Evolutionary conservation across 2,329 filamentous ascomycete genomes (phyloP).

Genomic region (Fusarium sp.): DNA sequence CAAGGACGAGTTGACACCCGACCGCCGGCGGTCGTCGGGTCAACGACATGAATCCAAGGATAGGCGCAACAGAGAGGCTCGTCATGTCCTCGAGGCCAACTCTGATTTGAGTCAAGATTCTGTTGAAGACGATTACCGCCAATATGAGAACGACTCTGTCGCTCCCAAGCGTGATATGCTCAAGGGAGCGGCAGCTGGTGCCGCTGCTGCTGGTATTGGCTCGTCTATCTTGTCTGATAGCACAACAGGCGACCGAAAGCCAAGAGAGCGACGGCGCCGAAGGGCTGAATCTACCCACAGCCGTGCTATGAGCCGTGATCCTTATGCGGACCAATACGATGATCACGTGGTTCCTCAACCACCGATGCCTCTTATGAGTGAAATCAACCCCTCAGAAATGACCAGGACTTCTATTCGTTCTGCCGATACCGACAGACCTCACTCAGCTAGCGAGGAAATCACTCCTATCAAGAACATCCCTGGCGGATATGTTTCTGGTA

Average conservation of each 20-base stretch:
- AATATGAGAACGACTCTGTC: constrained; percentile 54
- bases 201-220: constrained; percentile 56
- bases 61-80: constrained; percentile 64
- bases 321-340: constrained; percentile 63
- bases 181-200: constrained; percentile 60
- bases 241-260: constrained; percentile 63
- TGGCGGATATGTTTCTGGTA: constrained; percentile 69
- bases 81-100: constrained; percentile 65
- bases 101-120: constrained; percentile 63
- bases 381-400: constrained; percentile 85
- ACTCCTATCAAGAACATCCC: constrained; percentile 73
- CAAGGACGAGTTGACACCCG: constrained; percentile 67
- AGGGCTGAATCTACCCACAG: constrained; percentile 63
- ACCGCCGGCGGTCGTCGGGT: constrained; percentile 71
- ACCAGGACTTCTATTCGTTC: constrained; percentile 90
- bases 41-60: constrained; percentile 62
- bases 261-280: constrained; percentile 63
- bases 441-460: constrained; percentile 73
- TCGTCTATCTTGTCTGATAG: constrained; percentile 52
- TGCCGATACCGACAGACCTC: constrained; percentile 79
- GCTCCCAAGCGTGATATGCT: constrained; percentile 62
- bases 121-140: constrained; percentile 53
- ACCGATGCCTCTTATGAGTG: constrained; percentile 89
- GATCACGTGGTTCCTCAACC: constrained; percentile 71
- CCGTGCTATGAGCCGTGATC: constrained; percentile 59